Evolutionary conservation across 768 basidiomycete genomes (phyloP), one percentile per base, ranked within the genome.

Genomic region (Lyophyllum semitale): DNA sequence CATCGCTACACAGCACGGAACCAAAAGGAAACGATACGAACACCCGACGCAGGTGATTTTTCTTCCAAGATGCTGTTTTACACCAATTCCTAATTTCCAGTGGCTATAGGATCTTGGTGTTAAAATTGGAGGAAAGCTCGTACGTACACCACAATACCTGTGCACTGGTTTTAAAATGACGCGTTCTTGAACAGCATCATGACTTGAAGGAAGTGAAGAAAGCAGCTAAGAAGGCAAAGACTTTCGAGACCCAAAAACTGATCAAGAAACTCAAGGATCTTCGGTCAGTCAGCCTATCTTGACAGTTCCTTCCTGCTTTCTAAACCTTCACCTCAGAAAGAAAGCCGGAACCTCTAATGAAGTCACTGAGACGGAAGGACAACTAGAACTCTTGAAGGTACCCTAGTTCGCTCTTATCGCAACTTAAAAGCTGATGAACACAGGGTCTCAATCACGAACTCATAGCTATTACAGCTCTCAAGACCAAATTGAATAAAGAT

Each of bases 221-320:
- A 62, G 82, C 87, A 4, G 83, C 88, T 26, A 95, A 93, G 74
- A 91, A 88, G 64, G 88, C 89, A 9, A 91, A 85, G 66, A 72
- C 81, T 0, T 90, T 91, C 57, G 94, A 96, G 73, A 83, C 82
- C 0, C 90, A 88, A 68, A 89, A 88, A 66, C 70, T 88, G n/a
- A 80, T 94, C 54, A 95, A 93, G 76, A 86, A 83, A 69, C 72
- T 95, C 26, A 93, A 90, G 68, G 79, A 76, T 23, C 68, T 87
- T 26, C 74, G 88, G 90, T 90, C 58, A 48, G 75, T 52, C 15
- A 42, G 17, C 12, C 4, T 13, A 38, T 22, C 46, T 8, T 11
- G 18, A 38, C 12, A 7, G 37, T 18, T n/a, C 18, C 27, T 40
- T 17, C 22, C 4, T 20, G 11, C 11, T 17, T 4, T 33, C 35